Evolutionary conservation across 148 eudicot genomes (phyloP), one percentile per base, ranked within the genome.

Genomic region (Vaccinium corymbosum): DNA sequence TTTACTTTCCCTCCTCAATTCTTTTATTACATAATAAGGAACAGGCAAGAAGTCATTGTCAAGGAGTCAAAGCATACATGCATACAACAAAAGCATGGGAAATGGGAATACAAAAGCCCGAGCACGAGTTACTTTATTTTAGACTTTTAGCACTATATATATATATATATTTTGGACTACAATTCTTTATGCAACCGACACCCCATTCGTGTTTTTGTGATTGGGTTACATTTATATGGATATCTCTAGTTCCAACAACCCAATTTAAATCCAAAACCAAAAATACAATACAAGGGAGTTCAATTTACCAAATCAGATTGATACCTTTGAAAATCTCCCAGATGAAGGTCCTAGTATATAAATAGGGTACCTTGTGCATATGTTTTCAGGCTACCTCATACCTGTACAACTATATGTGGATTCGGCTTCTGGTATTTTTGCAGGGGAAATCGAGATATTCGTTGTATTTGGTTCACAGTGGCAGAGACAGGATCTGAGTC

Each of bases 111-210:
- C 29, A 51, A 51, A 56, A 78, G 80, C 16, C 38, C 4, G 10
- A 78, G 59, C 32, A 51, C 53, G 61, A 52, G 56, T 25, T 13
- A 14, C 11, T 19, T 73, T 73, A 25, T 71, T 49, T 19, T 76
- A 57, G 46, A 42, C 46, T 42, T 42, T 42, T 42, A 42, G 46
- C 6, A 42, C 46, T n/a, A n/a, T n/a, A n/a, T n/a, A n/a, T n/a
- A n/a, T n/a, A n/a, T n/a, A n/a, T 42, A 42, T 42, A 42, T 42
- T 42, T 0, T 42, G 46, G 46, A 42, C 7, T 42, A 42, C 46
- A 35, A 9, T 27, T 78, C 25, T 66, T 78, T 72, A 38, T 32
- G 64, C 52, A 66, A 78, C 85, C 85, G 85, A 84, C 85, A 78
- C 76, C 50, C 85, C 81, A 42, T 78, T 78, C 66, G 76, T 64